phyloP scores from a whole-genome alignment of 2,329 filamentous ascomycete genomes.

The Cytospora leucostoma region DNA sequence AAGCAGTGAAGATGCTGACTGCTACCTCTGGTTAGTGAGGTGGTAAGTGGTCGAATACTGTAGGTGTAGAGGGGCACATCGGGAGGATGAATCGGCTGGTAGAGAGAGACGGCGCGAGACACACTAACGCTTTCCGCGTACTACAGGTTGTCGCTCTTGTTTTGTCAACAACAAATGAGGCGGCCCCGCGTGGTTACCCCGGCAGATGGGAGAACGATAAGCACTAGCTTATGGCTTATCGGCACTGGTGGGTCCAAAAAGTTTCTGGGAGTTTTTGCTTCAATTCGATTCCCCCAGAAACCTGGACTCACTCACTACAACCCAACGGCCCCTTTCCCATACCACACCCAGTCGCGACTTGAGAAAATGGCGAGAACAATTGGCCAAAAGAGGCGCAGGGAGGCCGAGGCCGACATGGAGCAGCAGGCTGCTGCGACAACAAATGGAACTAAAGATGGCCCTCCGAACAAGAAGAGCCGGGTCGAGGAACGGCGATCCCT shows the following conservation, averaged over 20 bases:
- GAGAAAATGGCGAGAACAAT: conserved; percentile 33
- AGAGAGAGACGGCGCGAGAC: neutral
- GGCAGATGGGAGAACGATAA: conserved; percentile 17
- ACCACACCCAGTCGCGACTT: neutral
- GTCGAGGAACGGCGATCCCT: conserved; percentile 70
- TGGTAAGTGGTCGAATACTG: conserved; percentile 3
- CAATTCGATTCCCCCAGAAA: neutral
- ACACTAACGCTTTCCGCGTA: neutral
- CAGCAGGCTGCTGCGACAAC: conserved; percentile 28
- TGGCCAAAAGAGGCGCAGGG: conserved; percentile 40
- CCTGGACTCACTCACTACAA: neutral
- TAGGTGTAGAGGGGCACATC: neutral
- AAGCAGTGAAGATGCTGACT: conserved; percentile 11
- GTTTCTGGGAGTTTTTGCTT: conserved; percentile 19
- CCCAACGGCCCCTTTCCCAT: neutral
- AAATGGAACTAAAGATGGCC: conserved; percentile 28
- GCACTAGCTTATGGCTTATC: conserved; percentile 18
- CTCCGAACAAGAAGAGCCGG: conserved; percentile 56
- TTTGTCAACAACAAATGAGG: conserved; percentile 23
- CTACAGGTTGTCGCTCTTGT: conserved; percentile 19
- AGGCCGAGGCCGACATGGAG: conserved; percentile 38
- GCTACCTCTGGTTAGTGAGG: conserved; percentile 8
- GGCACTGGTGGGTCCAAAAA: conserved; percentile 17
- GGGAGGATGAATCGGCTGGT: neutral
- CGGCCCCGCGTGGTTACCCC: conserved; percentile 27